phyloP scores from a whole-genome alignment of 2,329 filamentous ascomycete genomes.

The Colletotrichum orchidophilum region DNA sequence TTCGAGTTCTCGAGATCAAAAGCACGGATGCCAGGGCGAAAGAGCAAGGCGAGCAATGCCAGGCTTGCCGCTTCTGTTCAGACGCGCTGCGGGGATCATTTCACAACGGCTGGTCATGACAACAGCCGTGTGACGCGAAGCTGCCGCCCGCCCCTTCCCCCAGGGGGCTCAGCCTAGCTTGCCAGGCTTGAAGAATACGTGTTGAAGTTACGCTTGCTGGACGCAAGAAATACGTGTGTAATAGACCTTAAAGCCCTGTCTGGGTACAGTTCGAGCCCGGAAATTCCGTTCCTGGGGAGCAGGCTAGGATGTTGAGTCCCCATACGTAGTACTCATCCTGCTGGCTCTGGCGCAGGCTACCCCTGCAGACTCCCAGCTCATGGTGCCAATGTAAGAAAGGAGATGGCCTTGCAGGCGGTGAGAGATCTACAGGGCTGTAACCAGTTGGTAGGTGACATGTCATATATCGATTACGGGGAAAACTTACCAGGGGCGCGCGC shows the following conservation, averaged over 20 bases:
- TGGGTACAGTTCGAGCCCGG: neutral
- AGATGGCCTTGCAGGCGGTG: conserved; percentile 22
- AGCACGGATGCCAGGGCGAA: neutral
- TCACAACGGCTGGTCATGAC: neutral
- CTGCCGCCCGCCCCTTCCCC: neutral
- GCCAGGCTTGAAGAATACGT: conserved; percentile 19
- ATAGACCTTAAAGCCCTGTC: neutral
- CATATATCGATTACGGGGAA: conserved; percentile 18
- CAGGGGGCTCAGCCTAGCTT: neutral
- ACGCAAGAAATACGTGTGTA: neutral
- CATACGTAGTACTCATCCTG: neutral
- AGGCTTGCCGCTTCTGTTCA: neutral
- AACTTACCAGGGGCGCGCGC: neutral
- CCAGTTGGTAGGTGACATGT: conserved; percentile 24
- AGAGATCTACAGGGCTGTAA: conserved; percentile 29
- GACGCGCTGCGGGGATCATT: neutral
- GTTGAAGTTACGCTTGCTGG: neutral
- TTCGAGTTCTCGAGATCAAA: neutral
- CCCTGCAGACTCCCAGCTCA: neutral
- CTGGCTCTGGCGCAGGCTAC: neutral
- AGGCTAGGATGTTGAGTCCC: neutral
- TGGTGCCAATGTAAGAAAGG: neutral
- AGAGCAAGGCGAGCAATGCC: neutral
- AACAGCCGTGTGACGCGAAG: conserved; percentile 14
- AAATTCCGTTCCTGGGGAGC: neutral